Base-by-base conservation (phyloP, 805 yeast species). In the Cyberlindnera mississippiensis region DNA sequence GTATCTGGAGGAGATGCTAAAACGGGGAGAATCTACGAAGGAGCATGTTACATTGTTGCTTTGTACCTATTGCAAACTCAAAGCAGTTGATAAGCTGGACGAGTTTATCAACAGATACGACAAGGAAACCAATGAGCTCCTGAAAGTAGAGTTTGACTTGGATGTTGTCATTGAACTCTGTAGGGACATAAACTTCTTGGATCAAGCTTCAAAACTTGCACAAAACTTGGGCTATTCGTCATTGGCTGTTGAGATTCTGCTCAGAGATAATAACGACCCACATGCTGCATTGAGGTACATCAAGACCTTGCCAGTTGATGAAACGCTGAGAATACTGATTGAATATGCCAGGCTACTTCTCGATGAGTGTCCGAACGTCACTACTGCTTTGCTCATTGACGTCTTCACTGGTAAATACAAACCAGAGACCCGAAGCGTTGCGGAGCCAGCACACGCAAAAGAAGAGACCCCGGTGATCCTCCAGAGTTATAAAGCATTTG, bases 331-430 rank as follows among this genome's bases (percentile, higher is more conserved):
- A 31, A 80, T 86, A 8, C 64, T 90, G 37, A 74, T 80, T 7
- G 80, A 80, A 22, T 78, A 75, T 53, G 81, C 91, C 3, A 79
- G 85, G 45, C 55, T 64, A 1, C 63, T 91, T 22, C 67, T 91
- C 36, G 85, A 84, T 28, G 58, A 69, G 35, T 64, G 78, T 29
- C 97, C 98, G 0, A 75, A 84, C 43, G 88, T 83, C 42, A 84
- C 96, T 0, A 89, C 96, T 2, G 82, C 82, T 24, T 63, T 93
- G 28, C 67, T 91, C 43, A 89, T 93, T 38, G 83, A 85, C 22
- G 84, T 91, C 0, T 93, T 91, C 58, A 91, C 98, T 0, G 97
- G 97, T 0, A 79, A 76, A 41, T 91, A 82, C 59, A 67, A 63
- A 22, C 83, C 88, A 4, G 61, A 58, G 19, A 20, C 24, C 24